Evolutionary conservation across 2,329 filamentous ascomycete genomes (phyloP), one percentile per base, ranked within the genome.

Genomic region (Intubia oerlemansii): DNA sequence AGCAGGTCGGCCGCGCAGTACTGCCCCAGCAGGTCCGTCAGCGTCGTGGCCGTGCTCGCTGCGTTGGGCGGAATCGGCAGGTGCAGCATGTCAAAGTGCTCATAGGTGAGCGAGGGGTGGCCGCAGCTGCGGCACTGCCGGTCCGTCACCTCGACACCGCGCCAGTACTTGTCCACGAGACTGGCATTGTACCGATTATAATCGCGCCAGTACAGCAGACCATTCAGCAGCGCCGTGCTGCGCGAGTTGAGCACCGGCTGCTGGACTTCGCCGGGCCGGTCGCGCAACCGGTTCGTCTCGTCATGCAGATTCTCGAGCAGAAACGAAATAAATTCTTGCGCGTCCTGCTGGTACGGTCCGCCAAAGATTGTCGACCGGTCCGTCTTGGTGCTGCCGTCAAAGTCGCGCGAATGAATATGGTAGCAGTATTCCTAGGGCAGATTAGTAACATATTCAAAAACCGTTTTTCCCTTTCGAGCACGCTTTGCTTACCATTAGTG

Each of bases 261-360:
- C 28, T 34, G 33, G 17, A 40, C 38, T 24, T 38, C 33, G 29
- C 28, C 32, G 12, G 29, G 30, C n/a, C 29, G 47, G 34, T 71
- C 56, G n/a, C 56, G 52, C 10, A 48, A 47, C 16, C 45, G 46
- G 45, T 92, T 90, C 5, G 90, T 71, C 49, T 98, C 88, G 44
- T 88, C 78, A 40, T 85, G 75, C 10, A 95, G 57, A 38, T 76
- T 72, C 30, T 79, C 71, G 21, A 91, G 60, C 16, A 93, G 49
- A 43, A 90, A 92, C 25, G 71, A 69, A 38, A 85, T 71, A 39
- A 91, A 91, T 42, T 95, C 88, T 38, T 84, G 77, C 2, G 82
- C 76, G 43, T 98, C 88, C 50, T 95, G 88, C 45, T 95, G 85
- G 28, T 68, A 56, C 15, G 60, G 58, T 23, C 79, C 73, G 10